Evolutionary conservation across 2,329 filamentous ascomycete species (phyloP).

Genomic region (Colletotrichum tropicale): DNA sequence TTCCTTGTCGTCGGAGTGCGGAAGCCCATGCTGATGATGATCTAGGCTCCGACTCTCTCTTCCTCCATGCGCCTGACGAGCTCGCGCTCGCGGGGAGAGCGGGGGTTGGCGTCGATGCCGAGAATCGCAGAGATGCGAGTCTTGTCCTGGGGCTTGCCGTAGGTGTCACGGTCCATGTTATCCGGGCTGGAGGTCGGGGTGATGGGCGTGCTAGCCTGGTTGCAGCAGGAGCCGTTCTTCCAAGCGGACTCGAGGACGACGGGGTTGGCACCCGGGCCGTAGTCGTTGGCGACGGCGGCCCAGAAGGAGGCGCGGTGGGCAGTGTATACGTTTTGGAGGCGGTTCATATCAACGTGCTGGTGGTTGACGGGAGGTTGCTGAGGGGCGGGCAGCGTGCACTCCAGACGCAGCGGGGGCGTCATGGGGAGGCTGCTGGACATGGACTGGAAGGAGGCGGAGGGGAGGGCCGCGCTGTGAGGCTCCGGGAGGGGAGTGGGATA

Average conservation of each 20-base stretch:
- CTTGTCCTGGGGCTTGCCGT: slow-evolving; percentile 51
- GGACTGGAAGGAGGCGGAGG: slow-evolving; percentile 40
- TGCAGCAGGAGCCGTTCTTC: slow-evolving; percentile 52
- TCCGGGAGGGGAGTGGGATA: slow-evolving; percentile 47
- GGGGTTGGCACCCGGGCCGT: slow-evolving; percentile 67
- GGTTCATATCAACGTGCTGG: slow-evolving; percentile 64
- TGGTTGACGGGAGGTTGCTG: slow-evolving; percentile 35
- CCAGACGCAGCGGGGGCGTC: slow-evolving; percentile 59
- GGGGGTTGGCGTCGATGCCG: slow-evolving; percentile 62
- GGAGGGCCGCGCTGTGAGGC: slow-evolving; percentile 50
- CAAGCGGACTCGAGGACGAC: slow-evolving; percentile 74
- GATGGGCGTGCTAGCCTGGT: slow-evolving; percentile 49
- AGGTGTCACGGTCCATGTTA: slow-evolving; percentile 43
- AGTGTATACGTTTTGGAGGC: slow-evolving; percentile 73
- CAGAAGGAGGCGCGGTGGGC: slow-evolving; percentile 75
- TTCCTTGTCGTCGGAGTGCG: neutral
- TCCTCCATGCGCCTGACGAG: slow-evolving; percentile 62
- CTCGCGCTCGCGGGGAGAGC: slow-evolving; percentile 62
- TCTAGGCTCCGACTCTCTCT: slow-evolving; percentile 38
- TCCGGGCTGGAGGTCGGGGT: slow-evolving; percentile 59
- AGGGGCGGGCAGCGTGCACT: slow-evolving; percentile 56
- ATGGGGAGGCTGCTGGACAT: slow-evolving; percentile 29
- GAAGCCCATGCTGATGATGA: neutral
- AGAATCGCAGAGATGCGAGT: slow-evolving; percentile 68
- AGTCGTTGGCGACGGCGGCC: slow-evolving; percentile 73